phyloP scores from a whole-genome alignment of 2,329 filamentous ascomycete species.

The Rachicladosporium sp. region DNA sequence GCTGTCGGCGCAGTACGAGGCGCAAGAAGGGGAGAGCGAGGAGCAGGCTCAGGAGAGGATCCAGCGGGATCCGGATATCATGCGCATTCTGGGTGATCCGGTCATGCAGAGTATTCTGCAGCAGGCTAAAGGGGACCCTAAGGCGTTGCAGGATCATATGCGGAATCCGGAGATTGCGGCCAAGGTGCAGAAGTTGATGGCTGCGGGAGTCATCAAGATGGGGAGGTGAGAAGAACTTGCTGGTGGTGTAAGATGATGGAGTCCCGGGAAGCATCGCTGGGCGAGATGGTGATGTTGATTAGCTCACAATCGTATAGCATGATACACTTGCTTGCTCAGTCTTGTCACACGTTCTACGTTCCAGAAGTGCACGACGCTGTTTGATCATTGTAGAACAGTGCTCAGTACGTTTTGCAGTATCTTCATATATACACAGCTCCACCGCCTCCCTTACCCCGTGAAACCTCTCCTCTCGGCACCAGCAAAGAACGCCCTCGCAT shows the following conservation, averaged over 20 bases:
- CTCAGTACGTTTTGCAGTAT: no score
- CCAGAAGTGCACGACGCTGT: no score
- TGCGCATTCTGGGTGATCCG: slow-evolving; percentile 83
- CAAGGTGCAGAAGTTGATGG: slow-evolving; percentile 91
- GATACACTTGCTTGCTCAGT: no score
- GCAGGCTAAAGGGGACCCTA: slow-evolving; percentile 87
- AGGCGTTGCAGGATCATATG: slow-evolving; percentile 93
- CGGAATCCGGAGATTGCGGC: slow-evolving; percentile 71
- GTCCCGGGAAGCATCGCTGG: background rate
- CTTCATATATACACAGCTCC: no score
- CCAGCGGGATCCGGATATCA: slow-evolving; percentile 56
- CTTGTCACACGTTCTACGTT: no score
- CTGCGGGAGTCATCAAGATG: slow-evolving; percentile 66
- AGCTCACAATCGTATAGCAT: no score
- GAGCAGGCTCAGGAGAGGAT: slow-evolving; percentile 89
- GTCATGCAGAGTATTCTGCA: slow-evolving; percentile 97
- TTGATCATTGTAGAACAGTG: no score
- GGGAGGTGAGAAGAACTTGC: slow-evolving; percentile 12
- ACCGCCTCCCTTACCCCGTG: no score
- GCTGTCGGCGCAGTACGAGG: slow-evolving; percentile 74
- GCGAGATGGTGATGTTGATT: no score
- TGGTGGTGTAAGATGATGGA: background rate
- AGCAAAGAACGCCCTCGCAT: slow-evolving; percentile 19
- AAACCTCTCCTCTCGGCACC: no score
- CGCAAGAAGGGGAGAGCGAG: slow-evolving; percentile 79